Percentiles rank a stretch among this genome's conserved stretches.
phyloP scores from a whole-genome alignment of 2,329 filamentous ascomycete species.

The Xenoacremonium recifei region DNA sequence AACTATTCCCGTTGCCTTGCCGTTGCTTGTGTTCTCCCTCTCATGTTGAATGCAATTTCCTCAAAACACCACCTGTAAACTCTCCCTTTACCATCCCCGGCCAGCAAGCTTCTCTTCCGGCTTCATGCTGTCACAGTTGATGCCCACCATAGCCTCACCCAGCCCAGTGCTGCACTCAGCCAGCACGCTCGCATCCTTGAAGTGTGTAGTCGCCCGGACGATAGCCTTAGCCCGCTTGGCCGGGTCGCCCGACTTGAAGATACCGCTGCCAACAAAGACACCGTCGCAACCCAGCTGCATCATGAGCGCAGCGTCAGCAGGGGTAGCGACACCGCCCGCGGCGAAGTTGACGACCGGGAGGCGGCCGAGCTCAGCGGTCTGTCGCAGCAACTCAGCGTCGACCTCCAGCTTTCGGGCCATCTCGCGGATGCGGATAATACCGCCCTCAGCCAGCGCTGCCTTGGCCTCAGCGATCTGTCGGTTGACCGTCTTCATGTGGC shows the following conservation, averaged over 20 bases:
- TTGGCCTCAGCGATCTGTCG: conserved; percentile 78
- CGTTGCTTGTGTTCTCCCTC: conserved; percentile 1
- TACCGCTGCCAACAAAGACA: conserved; percentile 94
- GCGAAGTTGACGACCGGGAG: conserved; percentile 98
- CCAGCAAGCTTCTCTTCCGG: conserved; percentile 80
- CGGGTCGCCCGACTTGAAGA: conserved; percentile 95
- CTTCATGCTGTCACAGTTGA: conserved; percentile 78
- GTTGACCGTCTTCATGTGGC: conserved; percentile 91
- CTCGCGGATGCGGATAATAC: conserved; percentile 57
- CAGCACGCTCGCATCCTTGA: conserved; percentile 77
- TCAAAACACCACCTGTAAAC: neutral
- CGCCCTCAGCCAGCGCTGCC: conserved; percentile 61
- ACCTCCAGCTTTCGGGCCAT: conserved; percentile 80
- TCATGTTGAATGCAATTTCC: conserved; percentile 16
- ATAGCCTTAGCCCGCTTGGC: conserved; percentile 90
- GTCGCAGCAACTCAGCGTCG: conserved; percentile 75
- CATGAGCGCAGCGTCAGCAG: conserved; percentile 92
- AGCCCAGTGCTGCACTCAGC: conserved; percentile 85
- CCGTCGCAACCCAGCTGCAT: conserved; percentile 99
- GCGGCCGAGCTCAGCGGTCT: conserved; percentile 83
- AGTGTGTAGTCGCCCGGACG: conserved; percentile 91
- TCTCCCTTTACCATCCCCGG: conserved; percentile 72
- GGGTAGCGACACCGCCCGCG: conserved; percentile 98
- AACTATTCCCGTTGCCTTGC: conserved; percentile 1
- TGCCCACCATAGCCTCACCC: conserved; percentile 97